Evolutionary conservation across 805 yeast species (phyloP), one percentile per base, ranked within the genome.

Genomic region (Spathaspora boniae): DNA sequence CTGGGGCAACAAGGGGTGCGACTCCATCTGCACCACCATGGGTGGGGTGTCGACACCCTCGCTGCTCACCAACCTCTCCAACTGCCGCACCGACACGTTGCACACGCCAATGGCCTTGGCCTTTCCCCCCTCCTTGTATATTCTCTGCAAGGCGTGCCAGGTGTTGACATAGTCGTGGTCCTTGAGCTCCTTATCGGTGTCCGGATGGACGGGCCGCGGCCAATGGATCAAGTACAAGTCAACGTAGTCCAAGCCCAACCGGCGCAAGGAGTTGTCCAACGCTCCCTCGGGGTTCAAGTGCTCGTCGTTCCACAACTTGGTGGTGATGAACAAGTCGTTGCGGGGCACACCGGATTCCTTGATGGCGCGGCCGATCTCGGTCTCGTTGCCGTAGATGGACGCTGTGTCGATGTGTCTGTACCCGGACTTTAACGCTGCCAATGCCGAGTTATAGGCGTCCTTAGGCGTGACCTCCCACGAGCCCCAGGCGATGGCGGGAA

Each of bases 401-500:
- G 94, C 93, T 16, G 86, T 76, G 58, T 85, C 94, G 44, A 86
- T 80, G 56, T 85, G 94, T 45, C 77, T 72, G 63, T 82, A 82
- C 20, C 91, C 91, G 32, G 68, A 67, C 44, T 80, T 59, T 40
- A 81, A 53, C 6, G 94, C 94, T 22, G 68, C 51, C 31, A 62
- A 55, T 30, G 80, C 86, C 24, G 91, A 74, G 18, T 66, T 60
- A 49, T 66, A 63, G 24, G 77, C 86, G 5, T 43, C 49, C 23
- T 71, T 70, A 12, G 67, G 71, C 16, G 74, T 54, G 22, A 82
- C 75, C 53, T 62, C 62, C 82, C 86, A 84, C 21, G 93, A 82
- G 30, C 94, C 93, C 33, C 83, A 71, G 3, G 86, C 89, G 28
- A 85, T 64, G 8, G 68, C 72, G 26, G 91, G 91, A 41, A 85